Percentiles rank a stretch among this genome's conserved stretches.
These are phyloP conservation scores for Quercus alba DNA, from an alignment of 306 rosid species.

Conservation along the genomic window DNA sequence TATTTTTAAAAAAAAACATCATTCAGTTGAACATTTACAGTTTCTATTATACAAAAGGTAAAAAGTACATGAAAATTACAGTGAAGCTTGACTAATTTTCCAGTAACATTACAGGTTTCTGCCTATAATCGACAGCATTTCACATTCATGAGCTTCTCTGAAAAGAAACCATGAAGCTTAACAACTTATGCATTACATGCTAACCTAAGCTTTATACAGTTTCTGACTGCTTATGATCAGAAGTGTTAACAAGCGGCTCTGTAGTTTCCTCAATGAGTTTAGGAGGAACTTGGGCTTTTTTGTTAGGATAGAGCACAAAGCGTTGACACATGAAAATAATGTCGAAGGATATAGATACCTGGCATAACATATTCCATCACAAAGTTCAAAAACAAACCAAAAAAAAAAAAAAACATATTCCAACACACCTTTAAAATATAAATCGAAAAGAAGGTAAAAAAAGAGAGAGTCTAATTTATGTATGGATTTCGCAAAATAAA, in stretches of 20 bases:
- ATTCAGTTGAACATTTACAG: too few relatives aligned
- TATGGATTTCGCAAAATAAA: too few relatives aligned
- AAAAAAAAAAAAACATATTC: background rate
- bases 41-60: background rate
- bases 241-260: conserved; percentile 26
- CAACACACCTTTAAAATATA: too few relatives aligned
- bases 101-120: background rate
- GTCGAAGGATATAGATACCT: conserved; percentile 36
- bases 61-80: background rate
- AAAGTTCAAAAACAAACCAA: too few relatives aligned
- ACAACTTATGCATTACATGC: background rate
- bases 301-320: conserved; percentile 24
- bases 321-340: conserved; percentile 34
- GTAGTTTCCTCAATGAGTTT: conserved; percentile 1
- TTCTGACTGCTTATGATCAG: conserved; percentile 24
- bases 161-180: background rate
- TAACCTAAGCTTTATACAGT: conserved; percentile 25
- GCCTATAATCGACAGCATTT: background rate
- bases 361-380: background rate
- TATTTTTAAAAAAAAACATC: too few relatives aligned
- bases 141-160: background rate
- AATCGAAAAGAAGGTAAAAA: too few relatives aligned
- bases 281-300: background rate
- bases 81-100: background rate
- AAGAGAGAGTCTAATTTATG: too few relatives aligned